Evolutionary conservation across 495 filamentous ascomycete genomes (phyloP), one percentile per base, ranked within the genome.

Genomic region (Talaromyces thailandensis): DNA sequence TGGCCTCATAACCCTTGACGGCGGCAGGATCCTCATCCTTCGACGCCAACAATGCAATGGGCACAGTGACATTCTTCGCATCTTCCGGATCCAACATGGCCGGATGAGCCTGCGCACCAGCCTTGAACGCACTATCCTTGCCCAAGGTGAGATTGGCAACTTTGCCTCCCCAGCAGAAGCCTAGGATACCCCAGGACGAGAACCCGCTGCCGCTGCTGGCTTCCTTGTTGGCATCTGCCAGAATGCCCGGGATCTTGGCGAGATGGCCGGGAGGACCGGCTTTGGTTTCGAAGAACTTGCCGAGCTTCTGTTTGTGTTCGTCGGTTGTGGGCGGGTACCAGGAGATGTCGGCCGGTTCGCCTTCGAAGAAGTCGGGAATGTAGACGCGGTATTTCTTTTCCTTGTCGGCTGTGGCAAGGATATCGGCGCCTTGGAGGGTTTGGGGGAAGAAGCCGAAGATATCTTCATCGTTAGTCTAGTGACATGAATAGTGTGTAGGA

Each of bases 81-180:
- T 90, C 91, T 12, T 84, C 76, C 8, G 91, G 84, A 65, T 93
- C 89, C 14, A 96, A 83, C 89, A 95, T 92, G 25, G 92, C 93
- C 1, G 93, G 94, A 73, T 97, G 93, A 64, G 79, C 80, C 67
- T 89, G 83, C 11, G 84, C 87, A 1, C 76, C 89, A 1, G 84
- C 84, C 62, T 83, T 84, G 78, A 96, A 96, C 28, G 76, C 83
- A 67, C 82, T 85, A 29, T 81, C 76, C 23, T 80, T 70, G 3
- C 72, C 75, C 5, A 81, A 75, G 31, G 85, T 76, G n/a, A 90
- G 79, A n/a, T 82, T 80, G 16, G 82, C 76, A 57, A 89, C 84
- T 80, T 96, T 96, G 60, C 89, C 92, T 62, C 93, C 93, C 93
- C 93, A 98, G 82, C 93, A 98, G 83, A 82, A 92, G 14, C 93